These are phyloP conservation scores for Phytophthora ohioensis DNA, from an alignment of 352 stramenopile genomes.

Conservation along the genomic window DNA sequence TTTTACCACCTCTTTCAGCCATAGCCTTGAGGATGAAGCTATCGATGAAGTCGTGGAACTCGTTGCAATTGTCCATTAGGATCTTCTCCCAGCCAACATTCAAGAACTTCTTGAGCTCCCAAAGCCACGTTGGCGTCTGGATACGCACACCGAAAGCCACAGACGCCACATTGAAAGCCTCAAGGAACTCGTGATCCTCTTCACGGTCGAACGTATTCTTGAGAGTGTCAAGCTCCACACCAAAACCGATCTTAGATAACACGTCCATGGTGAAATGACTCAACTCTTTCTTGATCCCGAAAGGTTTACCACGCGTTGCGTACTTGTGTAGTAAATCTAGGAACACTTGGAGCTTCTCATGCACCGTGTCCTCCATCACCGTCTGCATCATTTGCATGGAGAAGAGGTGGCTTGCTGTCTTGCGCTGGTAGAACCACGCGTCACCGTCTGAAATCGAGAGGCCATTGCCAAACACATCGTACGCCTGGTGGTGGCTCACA, in stretches of 20 bases:
- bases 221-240: conserved; percentile 3
- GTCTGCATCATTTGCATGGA: conserved; percentile 22
- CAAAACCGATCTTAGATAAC: conserved; percentile 13
- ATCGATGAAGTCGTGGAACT: conserved; percentile 15
- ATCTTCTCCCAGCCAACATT: conserved; percentile 14
- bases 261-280: conserved; percentile 26
- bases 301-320: conserved; percentile 3
- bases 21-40: conserved; percentile 12
- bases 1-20: neutral
- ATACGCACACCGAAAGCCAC: conserved; percentile 10
- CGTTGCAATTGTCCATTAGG: conserved; percentile 6
- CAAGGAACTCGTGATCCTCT: conserved; percentile 3
- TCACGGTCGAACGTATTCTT: conserved; percentile 15
- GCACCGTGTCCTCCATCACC: conserved; percentile 34
- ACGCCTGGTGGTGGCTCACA: conserved; percentile 8
- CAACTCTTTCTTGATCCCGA: conserved; percentile 26
- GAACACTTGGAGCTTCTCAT: conserved; percentile 26
- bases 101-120: conserved; percentile 8
- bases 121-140: conserved; percentile 7
- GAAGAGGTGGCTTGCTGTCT: conserved; percentile 8
- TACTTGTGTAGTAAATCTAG: conserved; percentile 2
- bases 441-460: conserved; percentile 3
- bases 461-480: conserved; percentile 7
- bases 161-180: conserved; percentile 9
- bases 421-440: conserved; percentile 6